These are phyloP conservation scores for Antitrichia curtipendula DNA, from an alignment of 225 moss, liverwort and hornwort species.

Conservation along the genomic window DNA sequence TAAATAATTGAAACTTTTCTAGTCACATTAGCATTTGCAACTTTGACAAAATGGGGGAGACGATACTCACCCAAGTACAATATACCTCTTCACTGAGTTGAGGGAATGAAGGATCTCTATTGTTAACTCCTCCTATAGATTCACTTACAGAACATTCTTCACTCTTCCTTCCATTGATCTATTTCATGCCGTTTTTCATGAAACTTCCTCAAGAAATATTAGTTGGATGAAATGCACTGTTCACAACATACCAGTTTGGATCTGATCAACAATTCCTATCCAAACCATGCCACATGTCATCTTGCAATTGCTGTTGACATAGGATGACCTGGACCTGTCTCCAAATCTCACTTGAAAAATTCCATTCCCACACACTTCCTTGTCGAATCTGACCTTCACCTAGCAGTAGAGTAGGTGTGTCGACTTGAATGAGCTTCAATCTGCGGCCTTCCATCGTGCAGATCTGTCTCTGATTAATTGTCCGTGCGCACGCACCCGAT, in stretches of 20 bases:
- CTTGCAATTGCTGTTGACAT: background rate
- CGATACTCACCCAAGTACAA: rapidly evolving
- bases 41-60: too few relatives aligned
- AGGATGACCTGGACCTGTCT: background rate
- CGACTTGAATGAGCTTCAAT: background rate
- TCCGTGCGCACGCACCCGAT: background rate
- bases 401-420: background rate
- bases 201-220: background rate
- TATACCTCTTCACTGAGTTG: background rate
- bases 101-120: background rate
- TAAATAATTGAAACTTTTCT: background rate
- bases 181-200: background rate
- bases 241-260: too few relatives aligned
- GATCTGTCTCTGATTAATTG: background rate
- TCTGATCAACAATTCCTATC: background rate
- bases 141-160: too few relatives aligned
- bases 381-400: too few relatives aligned
- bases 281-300: background rate
- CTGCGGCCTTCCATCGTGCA: background rate
- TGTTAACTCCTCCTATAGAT: background rate
- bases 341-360: background rate
- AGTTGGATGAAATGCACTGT: background rate
- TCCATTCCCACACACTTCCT: background rate
- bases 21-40: background rate
- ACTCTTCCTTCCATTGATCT: too few relatives aligned